Evolutionary conservation across 495 filamentous ascomycete genomes (phyloP), one percentile per base, ranked within the genome.

Genomic region (Opeltia flavorubescens): DNA sequence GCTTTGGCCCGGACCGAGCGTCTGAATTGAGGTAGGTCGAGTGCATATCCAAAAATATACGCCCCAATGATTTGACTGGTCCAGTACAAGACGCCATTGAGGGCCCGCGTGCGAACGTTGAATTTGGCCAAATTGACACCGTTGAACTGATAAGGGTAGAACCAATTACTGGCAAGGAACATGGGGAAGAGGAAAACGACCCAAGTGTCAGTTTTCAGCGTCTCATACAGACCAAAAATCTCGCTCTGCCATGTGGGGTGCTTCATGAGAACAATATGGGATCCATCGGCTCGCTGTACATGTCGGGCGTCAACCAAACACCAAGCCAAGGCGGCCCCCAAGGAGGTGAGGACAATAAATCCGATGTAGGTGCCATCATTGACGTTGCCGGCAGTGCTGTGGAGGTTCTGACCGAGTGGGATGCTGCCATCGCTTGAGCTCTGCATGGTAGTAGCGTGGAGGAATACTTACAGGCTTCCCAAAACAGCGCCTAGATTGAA

Each of bases 211-310:
- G 52, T 49, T 17, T 48, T 39, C 17, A 71, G 29, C 18, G 63
- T 67, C n/a, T 67, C 58, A 49, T 52, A 63, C 23, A 71, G 54
- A 6, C 68, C 68, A 11, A 63, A 34, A 30, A 71, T 15, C 57
- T 71, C 68, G 39, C 59, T 66, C 43, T 55, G 56, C 75, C 78
- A 83, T 28, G 78, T 80, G 3, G 86, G 86, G 57, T 86, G 79
- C 69, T 88, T 84, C 83, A 86, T 87, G 15, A 87, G 56, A 53
- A 89, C 80, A 53, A 89, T 73, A 36, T 72, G 72, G 27, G 80
- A 81, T 30, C 86, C 86, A 61, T 94, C 88, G 2, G 69, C 59
- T 44, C 88, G 85, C 44, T 85, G 63, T 41, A 95, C 73, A 40
- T 76, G 69, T 46, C 77, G 70, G 39, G 83, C 83, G 53, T 89